A percentile compares a stretch with the other conserved stretches of the same genome.
phyloP scores from a whole-genome alignment of 2,329 filamentous ascomycete genomes.

The Aspergillus arachidicola region DNA sequence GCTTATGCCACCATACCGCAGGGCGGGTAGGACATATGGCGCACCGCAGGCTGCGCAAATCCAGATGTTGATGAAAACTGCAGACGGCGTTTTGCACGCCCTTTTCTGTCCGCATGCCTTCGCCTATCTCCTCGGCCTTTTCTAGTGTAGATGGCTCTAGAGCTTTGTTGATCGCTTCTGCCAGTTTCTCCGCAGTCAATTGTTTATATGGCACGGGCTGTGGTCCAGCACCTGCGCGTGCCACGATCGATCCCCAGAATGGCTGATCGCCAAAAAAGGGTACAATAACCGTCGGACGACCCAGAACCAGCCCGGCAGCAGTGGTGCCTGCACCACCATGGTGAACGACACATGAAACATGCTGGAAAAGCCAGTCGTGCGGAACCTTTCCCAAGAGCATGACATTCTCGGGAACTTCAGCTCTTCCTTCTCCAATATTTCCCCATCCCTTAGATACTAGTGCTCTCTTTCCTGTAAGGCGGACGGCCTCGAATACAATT shows the following conservation, averaged over 20 bases:
- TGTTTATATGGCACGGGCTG: constrained; percentile 69
- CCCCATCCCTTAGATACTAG: constrained; percentile 89
- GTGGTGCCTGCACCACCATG: constrained; percentile 89
- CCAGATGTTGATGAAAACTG: constrained; percentile 71
- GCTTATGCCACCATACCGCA: constrained; percentile 74
- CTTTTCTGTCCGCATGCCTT: constrained; percentile 66
- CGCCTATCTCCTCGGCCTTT: constrained; percentile 61
- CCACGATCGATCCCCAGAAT: constrained; percentile 80
- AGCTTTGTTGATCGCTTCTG: constrained; percentile 64
- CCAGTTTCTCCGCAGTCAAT: constrained; percentile 67
- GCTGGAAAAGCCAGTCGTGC: constrained; percentile 86
- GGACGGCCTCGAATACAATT: constrained; percentile 72
- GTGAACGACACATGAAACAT: constrained; percentile 79
- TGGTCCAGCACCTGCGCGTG: constrained; percentile 71
- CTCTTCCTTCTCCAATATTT: constrained; percentile 72
- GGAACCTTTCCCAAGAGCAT: constrained; percentile 85
- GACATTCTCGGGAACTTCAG: constrained; percentile 72
- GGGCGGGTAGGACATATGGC: constrained; percentile 66
- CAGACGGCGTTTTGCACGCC: constrained; percentile 66
- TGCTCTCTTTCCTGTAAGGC: constrained; percentile 69
- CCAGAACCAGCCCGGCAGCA: constrained; percentile 79
- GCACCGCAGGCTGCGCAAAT: constrained; percentile 69
- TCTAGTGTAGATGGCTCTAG: constrained; percentile 62
- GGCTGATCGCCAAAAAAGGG: constrained; percentile 87
- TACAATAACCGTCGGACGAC: constrained; percentile 78